Evolutionary conservation across 768 basidiomycete genomes (phyloP).

Genomic region (Albatrellus ellisii): DNA sequence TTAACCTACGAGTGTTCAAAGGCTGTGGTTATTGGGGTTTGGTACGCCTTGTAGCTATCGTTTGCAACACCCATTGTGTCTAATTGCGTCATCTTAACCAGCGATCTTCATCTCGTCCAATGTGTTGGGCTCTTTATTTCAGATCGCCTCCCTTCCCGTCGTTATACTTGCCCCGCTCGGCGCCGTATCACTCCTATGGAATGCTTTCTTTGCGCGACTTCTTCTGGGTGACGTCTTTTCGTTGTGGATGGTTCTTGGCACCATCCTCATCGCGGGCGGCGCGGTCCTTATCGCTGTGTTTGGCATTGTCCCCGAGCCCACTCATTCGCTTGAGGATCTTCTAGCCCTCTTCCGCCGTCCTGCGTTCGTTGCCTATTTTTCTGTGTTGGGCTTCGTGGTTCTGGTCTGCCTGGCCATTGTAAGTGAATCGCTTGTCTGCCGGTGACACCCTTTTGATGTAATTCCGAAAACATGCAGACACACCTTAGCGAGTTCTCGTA

Average conservation of each 20-base stretch:
- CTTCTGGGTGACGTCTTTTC: constrained; percentile 82
- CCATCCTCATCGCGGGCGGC: constrained; percentile 75
- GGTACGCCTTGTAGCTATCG: constrained; percentile 20
- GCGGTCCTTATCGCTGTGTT: constrained; percentile 85
- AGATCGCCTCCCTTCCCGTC: constrained; percentile 88
- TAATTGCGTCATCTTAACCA: constrained; percentile 10
- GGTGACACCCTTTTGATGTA: background rate
- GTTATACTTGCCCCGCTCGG: constrained; percentile 91
- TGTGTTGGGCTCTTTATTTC: constrained; percentile 76
- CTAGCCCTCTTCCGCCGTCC: constrained; percentile 62
- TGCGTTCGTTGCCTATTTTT: constrained; percentile 74
- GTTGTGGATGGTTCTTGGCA: constrained; percentile 75
- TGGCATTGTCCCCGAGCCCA: constrained; percentile 83
- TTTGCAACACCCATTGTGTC: background rate
- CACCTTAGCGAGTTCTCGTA: constrained; percentile 60
- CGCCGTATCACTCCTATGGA: constrained; percentile 87
- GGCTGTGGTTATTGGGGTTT: constrained; percentile 82
- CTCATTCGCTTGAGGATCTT: constrained; percentile 77
- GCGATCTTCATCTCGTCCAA: constrained; percentile 81
- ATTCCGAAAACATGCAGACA: constrained; percentile 32
- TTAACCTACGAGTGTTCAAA: constrained; percentile 18
- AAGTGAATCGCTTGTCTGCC: constrained; percentile 19
- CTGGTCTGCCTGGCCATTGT: constrained; percentile 50
- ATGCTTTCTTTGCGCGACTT: constrained; percentile 80
- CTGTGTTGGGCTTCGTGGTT: constrained; percentile 48